Percentiles rank a stretch among this genome's conserved stretches.
Conservation (phyloP, 164 flowering plant species). For the Vitis cinerea region DNA sequence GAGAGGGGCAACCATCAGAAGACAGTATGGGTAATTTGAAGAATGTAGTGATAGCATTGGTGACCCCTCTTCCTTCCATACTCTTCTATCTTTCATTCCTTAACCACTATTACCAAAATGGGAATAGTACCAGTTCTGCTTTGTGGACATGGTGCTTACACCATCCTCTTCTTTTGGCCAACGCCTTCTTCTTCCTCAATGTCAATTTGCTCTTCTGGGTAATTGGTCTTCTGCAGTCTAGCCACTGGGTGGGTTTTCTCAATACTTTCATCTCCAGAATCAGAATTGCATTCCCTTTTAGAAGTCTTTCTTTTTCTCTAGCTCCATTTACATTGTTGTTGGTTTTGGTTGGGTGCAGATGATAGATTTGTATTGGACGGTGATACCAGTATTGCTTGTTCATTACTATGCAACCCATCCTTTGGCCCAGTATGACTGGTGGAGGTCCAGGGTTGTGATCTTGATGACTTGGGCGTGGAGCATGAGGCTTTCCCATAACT, state of each 20-base stretch:
- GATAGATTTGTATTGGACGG: slow-evolving; percentile 95
- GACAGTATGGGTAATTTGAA: slow-evolving; percentile 30
- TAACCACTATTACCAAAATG: slow-evolving; percentile 9
- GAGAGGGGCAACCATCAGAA: too few species aligned
- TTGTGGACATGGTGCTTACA: slow-evolving; percentile 73
- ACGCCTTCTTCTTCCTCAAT: slow-evolving; percentile 79
- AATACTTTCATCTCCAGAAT: too few species aligned
- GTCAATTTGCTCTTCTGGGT: slow-evolving; percentile 81
- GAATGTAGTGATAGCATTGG: slow-evolving; percentile 53
- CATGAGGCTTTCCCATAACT: slow-evolving; percentile 77
- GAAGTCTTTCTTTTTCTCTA: neutral
- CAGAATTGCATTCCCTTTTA: neutral
- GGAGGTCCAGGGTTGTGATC: slow-evolving; percentile 61
- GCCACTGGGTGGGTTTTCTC: slow-evolving; percentile 67
- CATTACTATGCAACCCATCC: slow-evolving; percentile 83
- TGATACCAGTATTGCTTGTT: slow-evolving; percentile 79
- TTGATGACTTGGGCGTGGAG: slow-evolving; percentile 84
- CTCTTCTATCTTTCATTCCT: slow-evolving; percentile 72
- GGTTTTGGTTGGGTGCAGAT: slow-evolving; percentile 49
- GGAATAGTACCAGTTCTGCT: slow-evolving; percentile 16
- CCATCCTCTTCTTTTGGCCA: slow-evolving; percentile 79
- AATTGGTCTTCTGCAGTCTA: slow-evolving; percentile 64
- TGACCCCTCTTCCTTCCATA: slow-evolving; percentile 79
- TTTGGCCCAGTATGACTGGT: slow-evolving; percentile 33
- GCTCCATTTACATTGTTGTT: neutral